Evolutionary conservation across 148 eudicot species (phyloP).

Genomic region (Rhododendron simsii): DNA sequence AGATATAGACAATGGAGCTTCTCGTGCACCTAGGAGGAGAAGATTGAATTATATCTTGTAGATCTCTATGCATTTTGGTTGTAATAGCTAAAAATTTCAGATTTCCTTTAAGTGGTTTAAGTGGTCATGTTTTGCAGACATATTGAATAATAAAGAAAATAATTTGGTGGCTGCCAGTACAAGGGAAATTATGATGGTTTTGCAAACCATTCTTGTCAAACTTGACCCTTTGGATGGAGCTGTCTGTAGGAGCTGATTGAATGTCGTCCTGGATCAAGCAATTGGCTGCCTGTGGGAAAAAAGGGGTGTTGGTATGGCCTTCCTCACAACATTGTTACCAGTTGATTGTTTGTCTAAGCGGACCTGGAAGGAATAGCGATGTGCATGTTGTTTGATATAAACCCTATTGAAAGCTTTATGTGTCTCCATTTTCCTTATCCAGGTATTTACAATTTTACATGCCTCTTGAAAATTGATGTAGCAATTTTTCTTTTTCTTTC

Average conservation of each 20-base stretch:
- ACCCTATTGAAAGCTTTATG: background rate
- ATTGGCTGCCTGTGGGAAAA: background rate
- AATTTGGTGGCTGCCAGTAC: background rate
- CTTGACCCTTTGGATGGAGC: background rate
- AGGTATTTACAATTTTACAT: background rate
- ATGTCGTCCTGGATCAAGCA: background rate
- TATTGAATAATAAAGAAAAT: background rate
- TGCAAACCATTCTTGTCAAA: background rate
- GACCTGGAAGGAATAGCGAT: background rate
- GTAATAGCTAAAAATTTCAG: background rate
- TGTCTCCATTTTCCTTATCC: background rate
- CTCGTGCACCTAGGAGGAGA: conserved; percentile 38
- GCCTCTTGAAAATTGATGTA: background rate
- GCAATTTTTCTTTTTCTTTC: background rate
- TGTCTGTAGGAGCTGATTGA: background rate
- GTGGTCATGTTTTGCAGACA: background rate
- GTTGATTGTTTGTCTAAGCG: background rate
- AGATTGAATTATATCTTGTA: conserved; percentile 22
- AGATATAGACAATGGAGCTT: conserved; percentile 19
- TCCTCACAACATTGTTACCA: background rate
- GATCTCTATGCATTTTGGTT: background rate
- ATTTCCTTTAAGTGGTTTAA: background rate
- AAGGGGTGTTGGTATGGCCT: background rate
- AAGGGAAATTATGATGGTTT: background rate
- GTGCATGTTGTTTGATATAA: background rate